Percentiles rank a stretch among this genome's conserved stretches.
Conservation (phyloP, 2,329 filamentous ascomycete genomes). For the Beauveria medogensis region DNA sequence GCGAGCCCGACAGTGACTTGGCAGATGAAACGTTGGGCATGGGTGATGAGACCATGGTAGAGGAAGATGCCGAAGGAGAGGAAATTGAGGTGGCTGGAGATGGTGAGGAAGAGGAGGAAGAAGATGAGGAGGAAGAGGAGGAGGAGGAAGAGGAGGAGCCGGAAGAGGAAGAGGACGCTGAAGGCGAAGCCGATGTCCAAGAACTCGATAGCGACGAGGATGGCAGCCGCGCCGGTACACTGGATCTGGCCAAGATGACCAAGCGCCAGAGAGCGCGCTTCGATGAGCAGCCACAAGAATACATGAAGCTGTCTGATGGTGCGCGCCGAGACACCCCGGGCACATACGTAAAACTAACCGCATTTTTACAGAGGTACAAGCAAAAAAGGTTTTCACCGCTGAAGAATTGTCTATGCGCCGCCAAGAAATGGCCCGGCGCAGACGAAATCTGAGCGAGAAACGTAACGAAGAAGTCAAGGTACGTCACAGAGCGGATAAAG, state of each 20-base stretch:
- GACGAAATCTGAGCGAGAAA: constrained; percentile 56
- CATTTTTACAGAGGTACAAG: constrained; percentile 47
- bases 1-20: constrained; percentile 30
- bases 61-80: constrained; percentile 38
- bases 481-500: constrained; percentile 14
- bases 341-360: constrained; percentile 14
- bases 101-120: constrained; percentile 30
- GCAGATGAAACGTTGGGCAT: constrained; percentile 23
- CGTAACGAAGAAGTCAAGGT: constrained; percentile 58
- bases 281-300: constrained; percentile 45
- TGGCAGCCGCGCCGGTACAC: constrained; percentile 41
- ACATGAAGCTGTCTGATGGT: constrained; percentile 55
- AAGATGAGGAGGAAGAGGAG: constrained; percentile 30
- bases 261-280: constrained; percentile 52
- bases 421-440: constrained; percentile 53
- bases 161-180: constrained; percentile 28
- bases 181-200: constrained; percentile 30
- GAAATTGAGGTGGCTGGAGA: constrained; percentile 36
- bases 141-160: constrained; percentile 29
- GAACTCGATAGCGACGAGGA: constrained; percentile 36
- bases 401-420: constrained; percentile 55
- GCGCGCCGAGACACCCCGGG: constrained; percentile 17
- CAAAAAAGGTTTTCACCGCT: constrained; percentile 53
- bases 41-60: constrained; percentile 38
- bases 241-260: constrained; percentile 52